Evolutionary conservation across 768 basidiomycete genomes (phyloP).

Genomic region (Panus rudis): DNA sequence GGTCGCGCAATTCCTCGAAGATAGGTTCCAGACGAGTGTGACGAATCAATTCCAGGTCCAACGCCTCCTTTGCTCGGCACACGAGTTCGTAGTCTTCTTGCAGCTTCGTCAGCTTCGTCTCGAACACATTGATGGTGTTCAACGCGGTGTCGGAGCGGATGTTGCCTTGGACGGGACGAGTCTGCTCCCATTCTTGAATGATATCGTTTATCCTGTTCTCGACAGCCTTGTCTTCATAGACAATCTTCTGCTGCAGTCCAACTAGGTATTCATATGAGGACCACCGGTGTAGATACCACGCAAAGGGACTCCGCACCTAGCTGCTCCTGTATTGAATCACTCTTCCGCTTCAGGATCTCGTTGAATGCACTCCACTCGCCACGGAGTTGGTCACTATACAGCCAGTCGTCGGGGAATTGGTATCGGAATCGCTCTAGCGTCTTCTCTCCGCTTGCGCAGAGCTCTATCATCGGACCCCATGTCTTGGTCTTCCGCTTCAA

Average conservation of each 20-base stretch:
- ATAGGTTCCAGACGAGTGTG: conserved; percentile 91
- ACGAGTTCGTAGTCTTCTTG: conserved; percentile 95
- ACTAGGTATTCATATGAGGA: conserved; percentile 37
- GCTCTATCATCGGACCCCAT: conserved; percentile 96
- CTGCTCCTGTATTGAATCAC: conserved; percentile 97
- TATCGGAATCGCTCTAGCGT: conserved; percentile 95
- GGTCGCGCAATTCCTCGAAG: conserved; percentile 89
- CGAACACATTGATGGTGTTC: conserved; percentile 93
- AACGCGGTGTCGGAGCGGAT: conserved; percentile 95
- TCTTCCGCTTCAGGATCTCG: conserved; percentile 96
- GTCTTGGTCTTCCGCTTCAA: conserved; percentile 93
- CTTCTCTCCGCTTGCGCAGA: conserved; percentile 93
- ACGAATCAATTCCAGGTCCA: conserved; percentile 85
- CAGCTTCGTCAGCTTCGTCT: conserved; percentile 81
- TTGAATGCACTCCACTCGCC: conserved; percentile 99
- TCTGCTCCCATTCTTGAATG: conserved; percentile 89
- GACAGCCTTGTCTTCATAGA: conserved; percentile 98
- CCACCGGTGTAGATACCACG: conserved; percentile 1
- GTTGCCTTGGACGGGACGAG: conserved; percentile 93
- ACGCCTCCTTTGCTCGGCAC: conserved; percentile 92
- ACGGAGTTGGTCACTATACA: conserved; percentile 94
- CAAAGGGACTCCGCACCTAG: conserved; percentile 51
- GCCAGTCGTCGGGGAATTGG: conserved; percentile 96
- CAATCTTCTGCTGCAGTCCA: conserved; percentile 97
- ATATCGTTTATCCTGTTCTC: conserved; percentile 93